Conservation (phyloP, 2,329 filamentous ascomycete genomes). For the Trichoderma sp. region DNA sequence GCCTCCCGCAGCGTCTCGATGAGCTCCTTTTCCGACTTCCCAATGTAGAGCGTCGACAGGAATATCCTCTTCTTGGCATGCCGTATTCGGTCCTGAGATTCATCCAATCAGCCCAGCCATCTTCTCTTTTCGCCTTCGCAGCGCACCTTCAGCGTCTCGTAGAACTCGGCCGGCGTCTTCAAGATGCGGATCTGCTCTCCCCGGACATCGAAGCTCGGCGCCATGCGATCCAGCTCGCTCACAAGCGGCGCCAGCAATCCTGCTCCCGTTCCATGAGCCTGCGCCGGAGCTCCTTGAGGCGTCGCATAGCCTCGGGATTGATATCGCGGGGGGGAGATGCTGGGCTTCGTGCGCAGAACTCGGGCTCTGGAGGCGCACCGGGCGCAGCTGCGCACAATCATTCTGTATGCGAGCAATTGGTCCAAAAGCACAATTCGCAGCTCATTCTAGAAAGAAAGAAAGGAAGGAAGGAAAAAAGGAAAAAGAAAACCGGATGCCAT, state of each 20-base stretch:
- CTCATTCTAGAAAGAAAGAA: not conserved
- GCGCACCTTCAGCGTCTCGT: slow-evolving; percentile 80
- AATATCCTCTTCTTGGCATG: slow-evolving; percentile 78
- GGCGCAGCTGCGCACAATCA: slow-evolving; percentile 37
- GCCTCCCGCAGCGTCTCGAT: slow-evolving; percentile 75
- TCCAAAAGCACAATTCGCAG: not conserved
- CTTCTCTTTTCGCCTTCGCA: not conserved
- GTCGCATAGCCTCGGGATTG: slow-evolving; percentile 43
- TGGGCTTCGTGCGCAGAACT: slow-evolving; percentile 29
- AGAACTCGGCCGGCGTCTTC: slow-evolving; percentile 81
- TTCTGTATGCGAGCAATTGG: slow-evolving; percentile 19
- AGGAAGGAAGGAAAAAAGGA: not conserved
- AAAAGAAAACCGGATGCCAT: not conserved
- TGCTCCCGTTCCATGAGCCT: slow-evolving; percentile 23
- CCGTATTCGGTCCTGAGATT: slow-evolving; percentile 68
- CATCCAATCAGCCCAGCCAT: slow-evolving; percentile 4
- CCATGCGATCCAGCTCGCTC: slow-evolving; percentile 78
- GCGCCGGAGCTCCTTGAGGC: slow-evolving; percentile 31
- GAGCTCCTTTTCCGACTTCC: slow-evolving; percentile 86
- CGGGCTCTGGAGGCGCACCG: slow-evolving; percentile 31
- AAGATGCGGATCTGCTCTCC: slow-evolving; percentile 79
- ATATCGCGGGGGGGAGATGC: slow-evolving; percentile 31
- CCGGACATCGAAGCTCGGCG: slow-evolving; percentile 83
- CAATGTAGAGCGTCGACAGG: slow-evolving; percentile 94
- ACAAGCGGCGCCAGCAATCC: slow-evolving; percentile 54